A percentile compares a stretch with the other conserved stretches of the same genome.
Conservation (phyloP, 805 yeast species). For the Starmerella sp. region DNA sequence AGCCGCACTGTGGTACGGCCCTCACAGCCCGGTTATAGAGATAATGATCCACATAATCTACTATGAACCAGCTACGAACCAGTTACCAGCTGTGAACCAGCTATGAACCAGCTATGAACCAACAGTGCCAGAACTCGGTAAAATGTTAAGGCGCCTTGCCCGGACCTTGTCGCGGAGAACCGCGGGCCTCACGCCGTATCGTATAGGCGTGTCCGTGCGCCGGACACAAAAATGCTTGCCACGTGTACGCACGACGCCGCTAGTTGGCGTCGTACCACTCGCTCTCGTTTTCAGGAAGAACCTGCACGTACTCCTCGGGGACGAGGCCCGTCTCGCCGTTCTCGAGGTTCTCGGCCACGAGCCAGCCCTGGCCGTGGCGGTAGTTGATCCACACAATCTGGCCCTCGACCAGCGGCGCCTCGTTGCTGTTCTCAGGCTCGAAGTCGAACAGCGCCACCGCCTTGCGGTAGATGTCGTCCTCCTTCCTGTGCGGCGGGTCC, state of each 20-base stretch:
- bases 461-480: constrained; percentile 39
- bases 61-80: too few species aligned
- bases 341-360: constrained; percentile 71
- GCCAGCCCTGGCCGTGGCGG: constrained; percentile 97
- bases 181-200: too few species aligned
- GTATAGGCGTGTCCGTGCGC: too few species aligned
- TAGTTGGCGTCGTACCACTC: constrained; percentile 18
- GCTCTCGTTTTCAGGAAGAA: constrained; percentile 26
- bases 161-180: too few species aligned
- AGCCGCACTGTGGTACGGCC: not conserved
- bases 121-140: too few species aligned
- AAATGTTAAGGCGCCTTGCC: too few species aligned
- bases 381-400: constrained; percentile 77
- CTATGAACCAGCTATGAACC: too few species aligned
- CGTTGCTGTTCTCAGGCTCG: constrained; percentile 89
- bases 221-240: too few species aligned
- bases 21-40: too few species aligned
- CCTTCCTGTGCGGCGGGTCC: constrained; percentile 12
- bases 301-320: constrained; percentile 85
- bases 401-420: constrained; percentile 63
- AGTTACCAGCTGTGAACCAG: too few species aligned
- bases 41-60: too few species aligned
- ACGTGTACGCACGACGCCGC: not conserved
- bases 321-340: constrained; percentile 81
- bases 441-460: constrained; percentile 88